Evolutionary conservation across 768 basidiomycete species (phyloP).

Genomic region (Flagelloscypha sp.): DNA sequence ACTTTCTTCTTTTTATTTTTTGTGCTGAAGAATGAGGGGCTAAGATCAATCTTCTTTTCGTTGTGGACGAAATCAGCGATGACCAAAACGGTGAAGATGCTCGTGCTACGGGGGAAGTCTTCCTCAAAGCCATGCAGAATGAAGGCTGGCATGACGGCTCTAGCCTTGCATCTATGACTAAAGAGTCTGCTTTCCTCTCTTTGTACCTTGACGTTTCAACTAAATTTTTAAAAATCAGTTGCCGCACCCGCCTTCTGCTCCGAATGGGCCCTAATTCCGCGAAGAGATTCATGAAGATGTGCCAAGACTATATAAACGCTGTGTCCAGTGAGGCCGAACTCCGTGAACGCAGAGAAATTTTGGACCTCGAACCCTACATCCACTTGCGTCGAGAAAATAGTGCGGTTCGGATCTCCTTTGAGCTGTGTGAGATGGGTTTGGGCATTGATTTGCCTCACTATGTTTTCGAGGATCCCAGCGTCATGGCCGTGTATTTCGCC

Average conservation of each 20-base stretch:
- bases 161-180: constrained; percentile 49
- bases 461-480: constrained; percentile 46
- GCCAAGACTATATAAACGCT: constrained; percentile 47
- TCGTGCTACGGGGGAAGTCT: constrained; percentile 41
- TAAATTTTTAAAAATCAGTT: constrained; percentile 32
- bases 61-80: constrained; percentile 62
- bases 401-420: constrained; percentile 56
- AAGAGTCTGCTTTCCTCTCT: constrained; percentile 37
- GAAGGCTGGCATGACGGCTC: constrained; percentile 47
- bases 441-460: constrained; percentile 57
- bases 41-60: constrained; percentile 54
- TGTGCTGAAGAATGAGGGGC: neutral
- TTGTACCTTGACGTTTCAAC: neutral
- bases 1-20: constrained; percentile 6
- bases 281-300: constrained; percentile 43
- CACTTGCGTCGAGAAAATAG: constrained; percentile 61
- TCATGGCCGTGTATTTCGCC: constrained; percentile 47
- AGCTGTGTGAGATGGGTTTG: constrained; percentile 51
- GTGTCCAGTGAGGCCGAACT: constrained; percentile 56
- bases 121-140: constrained; percentile 45
- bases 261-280: constrained; percentile 39
- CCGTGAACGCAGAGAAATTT: constrained; percentile 47
- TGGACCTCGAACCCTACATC: constrained; percentile 45
- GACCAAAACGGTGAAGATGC: constrained; percentile 54
- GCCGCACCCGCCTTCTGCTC: constrained; percentile 39